phyloP scores from a whole-genome alignment of 2,329 filamentous ascomycete species.

The Elsinoe necatrix region DNA sequence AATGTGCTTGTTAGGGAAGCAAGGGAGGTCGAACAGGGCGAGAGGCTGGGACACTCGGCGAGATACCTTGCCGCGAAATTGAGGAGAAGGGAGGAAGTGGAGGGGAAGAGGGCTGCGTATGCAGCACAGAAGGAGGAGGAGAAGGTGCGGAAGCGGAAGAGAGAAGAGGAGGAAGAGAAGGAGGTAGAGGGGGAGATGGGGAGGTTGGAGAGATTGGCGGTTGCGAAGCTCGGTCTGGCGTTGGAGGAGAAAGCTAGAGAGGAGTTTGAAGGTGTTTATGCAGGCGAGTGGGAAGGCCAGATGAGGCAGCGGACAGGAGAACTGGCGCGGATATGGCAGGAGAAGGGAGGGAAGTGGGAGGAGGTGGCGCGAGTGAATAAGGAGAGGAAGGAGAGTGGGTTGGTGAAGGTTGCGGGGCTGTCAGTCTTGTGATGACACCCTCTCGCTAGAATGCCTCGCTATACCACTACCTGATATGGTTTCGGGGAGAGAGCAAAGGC shows the following conservation, averaged over 20 bases:
- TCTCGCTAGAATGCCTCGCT: too few relatives aligned
- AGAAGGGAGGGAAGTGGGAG: slow-evolving; percentile 19
- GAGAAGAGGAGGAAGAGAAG: slow-evolving; percentile 28
- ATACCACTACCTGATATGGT: too few relatives aligned
- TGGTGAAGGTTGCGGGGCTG: slow-evolving; percentile 15
- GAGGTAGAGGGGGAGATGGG: slow-evolving; percentile 28
- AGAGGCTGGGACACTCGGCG: slow-evolving; percentile 36
- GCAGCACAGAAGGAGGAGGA: slow-evolving; percentile 22
- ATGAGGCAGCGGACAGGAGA: slow-evolving; percentile 29
- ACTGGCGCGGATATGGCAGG: slow-evolving; percentile 26
- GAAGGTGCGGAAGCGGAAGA: slow-evolving; percentile 25
- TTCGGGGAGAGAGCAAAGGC: not conserved
- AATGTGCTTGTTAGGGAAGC: not conserved
- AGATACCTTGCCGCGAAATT: slow-evolving; percentile 39
- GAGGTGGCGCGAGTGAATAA: slow-evolving; percentile 22
- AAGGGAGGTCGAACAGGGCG: slow-evolving; percentile 8
- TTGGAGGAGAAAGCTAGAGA: slow-evolving; percentile 30
- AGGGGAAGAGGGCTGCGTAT: slow-evolving; percentile 32
- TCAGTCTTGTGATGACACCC: not conserved
- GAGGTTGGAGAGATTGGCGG: slow-evolving; percentile 30
- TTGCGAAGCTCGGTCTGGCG: slow-evolving; percentile 35
- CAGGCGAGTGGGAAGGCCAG: slow-evolving; percentile 23
- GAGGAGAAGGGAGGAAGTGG: slow-evolving; percentile 31
- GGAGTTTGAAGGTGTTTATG: slow-evolving; percentile 28
- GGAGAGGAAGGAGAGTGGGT: slow-evolving; percentile 21